A percentile compares a stretch with the other conserved stretches of the same genome.
These are phyloP conservation scores for Tetramitus jugosus DNA, from an alignment of 208 protist species.

Conservation along the genomic window DNA sequence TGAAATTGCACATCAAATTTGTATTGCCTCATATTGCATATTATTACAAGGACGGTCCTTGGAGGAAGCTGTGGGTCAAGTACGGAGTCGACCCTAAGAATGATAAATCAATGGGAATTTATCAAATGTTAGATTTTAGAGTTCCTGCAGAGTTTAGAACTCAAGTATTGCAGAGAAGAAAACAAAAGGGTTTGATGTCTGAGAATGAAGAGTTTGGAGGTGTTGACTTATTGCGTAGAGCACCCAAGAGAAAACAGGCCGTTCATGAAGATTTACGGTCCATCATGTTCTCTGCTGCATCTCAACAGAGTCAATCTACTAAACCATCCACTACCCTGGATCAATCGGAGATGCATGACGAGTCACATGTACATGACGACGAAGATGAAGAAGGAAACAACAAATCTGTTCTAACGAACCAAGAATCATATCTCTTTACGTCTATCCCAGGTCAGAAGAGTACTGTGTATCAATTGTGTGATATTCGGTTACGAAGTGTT, in stretches of 20 bases:
- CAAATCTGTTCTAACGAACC: not conserved
- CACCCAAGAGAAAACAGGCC: not conserved
- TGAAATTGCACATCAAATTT: not conserved
- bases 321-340: not conserved
- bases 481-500: not conserved
- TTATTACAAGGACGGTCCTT: constrained; percentile 4
- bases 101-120: not conserved
- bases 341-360: too few relatives aligned
- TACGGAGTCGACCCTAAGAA: not conserved
- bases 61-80: not conserved
- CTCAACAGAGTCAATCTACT: not conserved
- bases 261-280: not conserved
- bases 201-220: not conserved
- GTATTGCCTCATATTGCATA: constrained; percentile 11
- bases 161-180: not conserved
- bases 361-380: not conserved
- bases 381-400: not conserved
- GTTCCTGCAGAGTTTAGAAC: not conserved
- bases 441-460: constrained; percentile 2
- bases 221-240: not conserved
- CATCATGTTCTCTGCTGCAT: not conserved
- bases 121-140: constrained; percentile 21
- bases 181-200: not conserved
- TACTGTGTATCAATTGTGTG: constrained; percentile 10
- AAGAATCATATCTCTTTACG: too few relatives aligned